phyloP scores from a whole-genome alignment of 1,139 yeast species.

The Kodamaea fungicola region DNA sequence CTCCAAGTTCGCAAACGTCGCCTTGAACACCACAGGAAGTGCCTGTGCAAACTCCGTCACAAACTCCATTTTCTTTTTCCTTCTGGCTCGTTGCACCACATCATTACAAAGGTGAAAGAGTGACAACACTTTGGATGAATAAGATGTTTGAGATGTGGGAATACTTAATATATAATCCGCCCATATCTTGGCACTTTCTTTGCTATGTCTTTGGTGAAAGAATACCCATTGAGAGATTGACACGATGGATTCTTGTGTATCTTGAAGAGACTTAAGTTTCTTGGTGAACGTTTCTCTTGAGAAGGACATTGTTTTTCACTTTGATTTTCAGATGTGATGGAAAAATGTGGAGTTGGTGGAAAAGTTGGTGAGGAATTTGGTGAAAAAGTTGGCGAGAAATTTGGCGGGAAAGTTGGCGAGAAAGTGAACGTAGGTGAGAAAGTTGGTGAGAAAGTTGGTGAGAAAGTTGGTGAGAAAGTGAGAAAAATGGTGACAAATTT shows the following conservation, averaged over 20 bases:
- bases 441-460: neutral
- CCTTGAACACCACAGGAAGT: slow-evolving; percentile 34
- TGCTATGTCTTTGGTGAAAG: slow-evolving; percentile 69
- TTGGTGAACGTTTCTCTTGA: slow-evolving; percentile 52
- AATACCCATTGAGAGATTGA: slow-evolving; percentile 82
- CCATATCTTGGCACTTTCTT: slow-evolving; percentile 64
- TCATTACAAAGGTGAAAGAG: slow-evolving; percentile 77
- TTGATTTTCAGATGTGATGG: neutral
- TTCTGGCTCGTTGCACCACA: slow-evolving; percentile 76
- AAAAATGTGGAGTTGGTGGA: neutral
- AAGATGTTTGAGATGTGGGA: slow-evolving; percentile 24
- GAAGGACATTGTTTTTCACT: slow-evolving; percentile 48
- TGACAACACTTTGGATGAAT: slow-evolving; percentile 51
- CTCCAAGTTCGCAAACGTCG: slow-evolving; percentile 33
- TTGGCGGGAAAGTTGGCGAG: too few relatives aligned
- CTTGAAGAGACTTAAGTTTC: slow-evolving; percentile 62
- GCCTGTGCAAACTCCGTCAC: slow-evolving; percentile 54
- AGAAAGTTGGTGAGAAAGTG: too few relatives aligned
- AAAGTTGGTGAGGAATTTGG: neutral
- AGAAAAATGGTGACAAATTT: too few relatives aligned
- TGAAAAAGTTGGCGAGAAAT: too few relatives aligned
- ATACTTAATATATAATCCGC: slow-evolving; percentile 32
- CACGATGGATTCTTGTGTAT: slow-evolving; percentile 80
- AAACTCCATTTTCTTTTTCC: slow-evolving; percentile 60
- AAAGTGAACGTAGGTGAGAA: neutral